Evolutionary conservation across 192 early-diverging fungal species (phyloP), one percentile per base, ranked within the genome.

Genomic region (Linnemannia hyalina): DNA sequence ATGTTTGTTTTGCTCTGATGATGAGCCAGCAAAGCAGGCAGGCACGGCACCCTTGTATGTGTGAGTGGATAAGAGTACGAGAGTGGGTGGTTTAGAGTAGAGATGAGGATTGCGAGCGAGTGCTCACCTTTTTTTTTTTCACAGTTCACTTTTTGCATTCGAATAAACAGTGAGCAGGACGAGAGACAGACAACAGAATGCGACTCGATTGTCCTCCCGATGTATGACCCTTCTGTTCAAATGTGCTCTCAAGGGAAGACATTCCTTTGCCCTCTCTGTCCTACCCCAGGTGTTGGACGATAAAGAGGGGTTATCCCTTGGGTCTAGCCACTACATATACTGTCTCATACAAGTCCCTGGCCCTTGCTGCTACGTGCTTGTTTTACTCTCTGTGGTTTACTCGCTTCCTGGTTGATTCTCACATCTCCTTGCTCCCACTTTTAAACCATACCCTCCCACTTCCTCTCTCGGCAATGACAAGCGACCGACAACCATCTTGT

Each of bases 221-320:
- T 52, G 49, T 52, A 20, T 52, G 49, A 52, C 49, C 49, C 16
- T 16, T 52, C 49, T 22, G 0, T 4, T 22, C 16, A 18, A 22
- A 52, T 5, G 55, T 57, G 55, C 55, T 57, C 55, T 57, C 55
- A 57, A 57, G 23, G 6, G 23, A 65, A 26, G 57, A 60, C 60
- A 38, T 71, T 71, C 38, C 38, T 42, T 71, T 42, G 70, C 70
- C 70, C 70, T 42, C 70, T 26, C 41, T 42, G 15, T 71, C 70
- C 36, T 4, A 22, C 65, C 29, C 60, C 60, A 65, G 11, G 60
- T 65, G 60, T 65, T 29, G 60, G 60, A 65, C 10, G 60, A 65
- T 9, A 15, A 26, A 13, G 26, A 15, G 29, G 60, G n/a, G 55
- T n/a, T 29, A 1, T 4, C 38, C 60, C 26, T 65, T 65, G 60